These are phyloP conservation scores for Kazachstania africana DNA, from an alignment of 805 yeast genomes.

Conservation along the genomic window DNA sequence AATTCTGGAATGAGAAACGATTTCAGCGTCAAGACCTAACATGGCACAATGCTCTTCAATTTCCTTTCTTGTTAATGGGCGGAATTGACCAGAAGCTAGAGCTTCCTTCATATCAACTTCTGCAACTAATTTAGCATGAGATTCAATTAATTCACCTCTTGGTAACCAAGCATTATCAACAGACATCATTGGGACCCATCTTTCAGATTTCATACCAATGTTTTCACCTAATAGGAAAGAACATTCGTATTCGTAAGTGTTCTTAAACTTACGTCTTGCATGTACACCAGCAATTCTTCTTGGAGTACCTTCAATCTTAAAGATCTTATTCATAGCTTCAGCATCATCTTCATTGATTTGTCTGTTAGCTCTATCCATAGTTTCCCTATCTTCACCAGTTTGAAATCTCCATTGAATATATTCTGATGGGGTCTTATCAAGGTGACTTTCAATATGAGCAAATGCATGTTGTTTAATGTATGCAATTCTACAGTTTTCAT, in stretches of 20 bases:
- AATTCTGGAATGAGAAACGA: slow-evolving; percentile 96
- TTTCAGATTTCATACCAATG: slow-evolving; percentile 92
- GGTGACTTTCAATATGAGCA: slow-evolving; percentile 93
- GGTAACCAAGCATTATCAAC: slow-evolving; percentile 99
- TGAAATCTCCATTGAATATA: slow-evolving; percentile 99
- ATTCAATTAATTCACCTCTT: slow-evolving; percentile 89
- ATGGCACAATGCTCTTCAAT: slow-evolving; percentile 93
- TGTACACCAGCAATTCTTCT: slow-evolving; percentile 88
- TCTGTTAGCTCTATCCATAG: slow-evolving; percentile 99
- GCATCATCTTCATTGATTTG: slow-evolving; percentile 90
- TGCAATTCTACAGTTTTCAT: slow-evolving; percentile 97
- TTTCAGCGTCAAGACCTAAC: slow-evolving; percentile 94
- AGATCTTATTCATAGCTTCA: slow-evolving; percentile 93
- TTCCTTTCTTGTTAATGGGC: slow-evolving; percentile 97
- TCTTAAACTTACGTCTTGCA: slow-evolving; percentile 97
- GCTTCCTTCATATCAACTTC: slow-evolving; percentile 99
- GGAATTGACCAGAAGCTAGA: slow-evolving; percentile 97
- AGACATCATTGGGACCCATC: slow-evolving; percentile 97
- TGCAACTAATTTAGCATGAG: slow-evolving; percentile 95
- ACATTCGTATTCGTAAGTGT: slow-evolving; percentile 97
- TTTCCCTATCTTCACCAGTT: slow-evolving; percentile 99
- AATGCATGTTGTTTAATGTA: slow-evolving; percentile 98
- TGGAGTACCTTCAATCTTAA: slow-evolving; percentile 92
- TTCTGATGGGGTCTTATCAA: slow-evolving; percentile 97
- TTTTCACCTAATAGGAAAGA: slow-evolving; percentile 92